Conservation (phyloP, 768 basidiomycete species). For the Leccinum subtestaceum region DNA sequence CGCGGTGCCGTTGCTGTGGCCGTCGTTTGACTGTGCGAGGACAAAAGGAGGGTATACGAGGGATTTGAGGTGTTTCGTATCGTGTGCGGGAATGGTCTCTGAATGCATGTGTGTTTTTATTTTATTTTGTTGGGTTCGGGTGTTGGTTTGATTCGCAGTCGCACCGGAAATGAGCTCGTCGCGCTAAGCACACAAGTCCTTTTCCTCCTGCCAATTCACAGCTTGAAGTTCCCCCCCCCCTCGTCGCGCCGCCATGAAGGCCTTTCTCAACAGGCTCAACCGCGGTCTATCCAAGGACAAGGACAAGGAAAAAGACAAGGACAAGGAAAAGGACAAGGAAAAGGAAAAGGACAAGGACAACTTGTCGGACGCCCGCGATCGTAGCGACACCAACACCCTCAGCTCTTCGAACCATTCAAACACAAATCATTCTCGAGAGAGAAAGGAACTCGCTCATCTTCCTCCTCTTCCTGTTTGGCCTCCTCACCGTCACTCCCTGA, state of each 20-base stretch:
- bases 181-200: constrained; percentile 9
- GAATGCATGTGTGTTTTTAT: not conserved
- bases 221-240: not conserved
- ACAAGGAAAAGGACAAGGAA: constrained; percentile 17
- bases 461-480: constrained; percentile 72
- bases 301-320: constrained; percentile 11
- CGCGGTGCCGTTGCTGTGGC: constrained; percentile 72
- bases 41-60: constrained; percentile 47
- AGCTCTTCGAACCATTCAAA: constrained; percentile 29
- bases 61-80: constrained; percentile 57
- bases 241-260: constrained; percentile 59
- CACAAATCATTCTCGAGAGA: constrained; percentile 44
- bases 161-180: constrained; percentile 23
- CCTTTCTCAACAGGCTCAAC: constrained; percentile 76
- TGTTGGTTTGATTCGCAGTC: constrained; percentile 8
- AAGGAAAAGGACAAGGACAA: constrained; percentile 28
- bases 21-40: constrained; percentile 59
- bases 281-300: constrained; percentile 48
- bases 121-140: not conserved
- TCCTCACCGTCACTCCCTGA: constrained; percentile 36
- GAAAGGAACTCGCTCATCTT: constrained; percentile 46
- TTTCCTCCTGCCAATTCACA: not conserved
- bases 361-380: constrained; percentile 21
- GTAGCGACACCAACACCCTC: constrained; percentile 33
- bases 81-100: constrained; percentile 48